Evolutionary conservation across 2,329 filamentous ascomycete species (phyloP).

Genomic region (Boeremia exigua): DNA sequence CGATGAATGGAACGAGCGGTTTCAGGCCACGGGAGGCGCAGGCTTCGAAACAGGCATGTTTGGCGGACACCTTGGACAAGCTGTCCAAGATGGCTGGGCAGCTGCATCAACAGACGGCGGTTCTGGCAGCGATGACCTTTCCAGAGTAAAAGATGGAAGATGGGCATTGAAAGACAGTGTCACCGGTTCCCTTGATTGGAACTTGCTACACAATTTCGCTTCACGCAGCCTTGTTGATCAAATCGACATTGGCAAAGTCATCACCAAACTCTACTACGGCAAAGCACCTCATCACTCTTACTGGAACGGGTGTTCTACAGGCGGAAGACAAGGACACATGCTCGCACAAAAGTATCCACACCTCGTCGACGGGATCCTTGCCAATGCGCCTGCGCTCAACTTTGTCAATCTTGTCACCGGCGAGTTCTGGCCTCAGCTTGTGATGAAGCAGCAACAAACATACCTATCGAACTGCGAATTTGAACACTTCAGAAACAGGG

Average conservation of each 20-base stretch:
- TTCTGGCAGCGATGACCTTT: conserved; percentile 18
- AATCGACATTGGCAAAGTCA: conserved; percentile 42
- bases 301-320: conserved; percentile 45
- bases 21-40: conserved; percentile 41
- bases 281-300: conserved; percentile 40
- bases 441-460: conserved; percentile 35
- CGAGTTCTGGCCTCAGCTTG: conserved; percentile 34
- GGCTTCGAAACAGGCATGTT: conserved; percentile 40
- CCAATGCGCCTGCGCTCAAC: conserved; percentile 40
- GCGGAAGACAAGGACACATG: conserved; percentile 44
- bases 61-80: conserved; percentile 29
- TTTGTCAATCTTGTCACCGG: conserved; percentile 28
- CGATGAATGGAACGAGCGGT: conserved; percentile 42
- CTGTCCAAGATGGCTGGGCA: conserved; percentile 40
- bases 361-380: conserved; percentile 44
- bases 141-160: conserved; percentile 16
- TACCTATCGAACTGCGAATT: conserved; percentile 38
- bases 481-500: conserved; percentile 27
- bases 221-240: conserved; percentile 47
- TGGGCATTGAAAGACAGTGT: conserved; percentile 29
- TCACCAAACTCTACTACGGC: conserved; percentile 45
- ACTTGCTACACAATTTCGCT: conserved; percentile 47
- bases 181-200: conserved; percentile 35
- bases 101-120: conserved; percentile 45
- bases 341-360: conserved; percentile 44